Evolutionary conservation across 305 asterid species (phyloP), one percentile per base, ranked within the genome.

Genomic region (Fraxinus velutina): DNA sequence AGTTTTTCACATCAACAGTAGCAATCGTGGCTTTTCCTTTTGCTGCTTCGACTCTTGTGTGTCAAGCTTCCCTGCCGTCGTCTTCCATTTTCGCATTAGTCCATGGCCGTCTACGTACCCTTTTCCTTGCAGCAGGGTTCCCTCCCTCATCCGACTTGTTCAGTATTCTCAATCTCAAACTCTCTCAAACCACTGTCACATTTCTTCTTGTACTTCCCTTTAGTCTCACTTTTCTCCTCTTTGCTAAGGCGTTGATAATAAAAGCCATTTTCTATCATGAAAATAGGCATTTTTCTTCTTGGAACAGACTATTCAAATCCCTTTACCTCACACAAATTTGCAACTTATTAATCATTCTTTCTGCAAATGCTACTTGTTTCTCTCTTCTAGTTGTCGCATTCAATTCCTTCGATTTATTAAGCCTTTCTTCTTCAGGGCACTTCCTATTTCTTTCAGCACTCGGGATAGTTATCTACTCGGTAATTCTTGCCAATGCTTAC

Each of bases 311-410:
- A 34, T 86, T 84, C 71, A 84, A 75, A 47, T 81, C 89, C 47
- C 90, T 95, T 9, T 21, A 90, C 62, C 32, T 39, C 81, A 92
- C 97, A 0, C 97, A 93, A 42, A 32, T 88, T 10, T 93, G 93
- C 89, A 93, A 86, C 86, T 85, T 86, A n/a, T 12, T 92, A 6
- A 21, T 91, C 76, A 77, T 92, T 50, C 85, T 92, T 47, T 86
- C 93, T 0, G 93, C 92, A 62, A 91, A 93, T 78, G 94, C 97
- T 74, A 90, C 97, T 22, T 89, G 92, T 80, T 88, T 92, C 78
- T 87, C 85, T 76, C 62, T 92, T 36, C 78, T 95, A 5, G 34
- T 87, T 76, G 30, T 86, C 0, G 79, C 76, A 4, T 95, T 91
- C 87, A 88, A 88, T 79, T 12, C 22, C 9, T 34, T 82, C 3